These are phyloP conservation scores for Cystofilobasidium ferigula DNA, from an alignment of 768 basidiomycete species.

Conservation along the genomic window DNA sequence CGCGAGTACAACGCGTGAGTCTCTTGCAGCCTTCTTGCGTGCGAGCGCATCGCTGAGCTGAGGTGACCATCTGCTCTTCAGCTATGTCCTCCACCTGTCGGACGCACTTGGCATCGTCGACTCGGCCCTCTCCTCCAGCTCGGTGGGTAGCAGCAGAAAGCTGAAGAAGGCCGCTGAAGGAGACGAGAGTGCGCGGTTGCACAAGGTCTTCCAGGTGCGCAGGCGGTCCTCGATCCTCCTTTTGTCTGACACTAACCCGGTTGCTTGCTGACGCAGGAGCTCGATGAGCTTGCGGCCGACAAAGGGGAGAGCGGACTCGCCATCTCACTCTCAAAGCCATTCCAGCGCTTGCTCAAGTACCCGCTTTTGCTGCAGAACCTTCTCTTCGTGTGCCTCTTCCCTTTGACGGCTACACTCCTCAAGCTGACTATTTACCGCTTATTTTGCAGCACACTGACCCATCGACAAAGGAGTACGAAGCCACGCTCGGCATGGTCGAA, in stretches of 20 bases:
- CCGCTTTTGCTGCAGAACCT: constrained; percentile 95
- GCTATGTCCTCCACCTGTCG: constrained; percentile 26
- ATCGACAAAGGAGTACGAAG: constrained; percentile 90
- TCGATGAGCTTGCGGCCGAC: constrained; percentile 69
- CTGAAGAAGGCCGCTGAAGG: constrained; percentile 12
- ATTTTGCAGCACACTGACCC: constrained; percentile 58
- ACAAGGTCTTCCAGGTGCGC: constrained; percentile 18
- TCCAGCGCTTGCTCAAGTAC: constrained; percentile 84
- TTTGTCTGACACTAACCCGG: neutral
- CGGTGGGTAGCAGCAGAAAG: constrained; percentile 1
- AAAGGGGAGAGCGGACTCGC: constrained; percentile 89
- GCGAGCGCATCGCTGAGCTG: neutral
- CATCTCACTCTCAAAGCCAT: constrained; percentile 91
- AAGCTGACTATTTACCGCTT: neutral
- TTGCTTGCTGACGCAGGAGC: constrained; percentile 34
- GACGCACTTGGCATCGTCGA: constrained; percentile 28
- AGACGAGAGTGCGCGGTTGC: constrained; percentile 11
- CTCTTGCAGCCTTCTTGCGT: neutral
- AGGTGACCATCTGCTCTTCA: neutral
- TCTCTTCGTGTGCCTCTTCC: constrained; percentile 46
- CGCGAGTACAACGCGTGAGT: constrained; percentile 53
- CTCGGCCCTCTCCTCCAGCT: constrained; percentile 17
- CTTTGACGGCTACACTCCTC: neutral
- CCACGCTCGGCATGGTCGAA: constrained; percentile 84
- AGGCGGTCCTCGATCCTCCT: neutral